These are phyloP conservation scores for Pythium pyrilobum DNA, from an alignment of 352 stramenopile genomes.

Conservation along the genomic window DNA sequence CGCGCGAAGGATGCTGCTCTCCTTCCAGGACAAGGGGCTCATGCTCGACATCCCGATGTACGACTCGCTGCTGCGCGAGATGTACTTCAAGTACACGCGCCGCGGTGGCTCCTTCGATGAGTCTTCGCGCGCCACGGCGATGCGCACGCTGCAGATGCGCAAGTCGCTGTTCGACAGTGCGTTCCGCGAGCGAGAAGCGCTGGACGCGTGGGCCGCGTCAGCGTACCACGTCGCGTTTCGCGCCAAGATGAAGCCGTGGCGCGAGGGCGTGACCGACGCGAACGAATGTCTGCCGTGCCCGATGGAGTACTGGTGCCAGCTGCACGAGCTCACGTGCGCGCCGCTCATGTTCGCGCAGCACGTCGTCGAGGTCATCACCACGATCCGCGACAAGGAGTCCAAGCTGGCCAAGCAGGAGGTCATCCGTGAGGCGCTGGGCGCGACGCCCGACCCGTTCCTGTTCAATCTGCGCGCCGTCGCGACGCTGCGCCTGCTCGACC, in stretches of 20 bases:
- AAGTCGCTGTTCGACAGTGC: conserved; percentile 50
- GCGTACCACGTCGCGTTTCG: conserved; percentile 2
- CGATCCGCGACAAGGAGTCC: conserved; percentile 58
- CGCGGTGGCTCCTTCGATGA: conserved; percentile 53
- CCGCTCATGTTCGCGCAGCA: conserved; percentile 73
- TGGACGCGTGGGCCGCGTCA: conserved; percentile 21
- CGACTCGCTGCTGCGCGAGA: conserved; percentile 62
- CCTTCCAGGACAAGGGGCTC: conserved; percentile 37
- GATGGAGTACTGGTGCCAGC: conserved; percentile 52
- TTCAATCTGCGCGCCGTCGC: conserved; percentile 53
- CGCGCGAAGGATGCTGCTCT: conserved; percentile 32
- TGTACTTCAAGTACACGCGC: conserved; percentile 77
- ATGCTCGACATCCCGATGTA: conserved; percentile 60
- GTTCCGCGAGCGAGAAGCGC: conserved; percentile 32
- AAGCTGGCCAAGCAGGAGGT: conserved; percentile 44
- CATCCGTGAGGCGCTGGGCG: conserved; percentile 41
- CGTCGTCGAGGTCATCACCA: conserved; percentile 59
- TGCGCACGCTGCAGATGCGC: conserved; percentile 55
- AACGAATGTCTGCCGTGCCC: conserved; percentile 12
- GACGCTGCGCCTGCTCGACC: conserved; percentile 44
- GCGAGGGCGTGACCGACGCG: not conserved
- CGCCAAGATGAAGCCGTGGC: not conserved
- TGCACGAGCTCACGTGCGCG: conserved; percentile 33
- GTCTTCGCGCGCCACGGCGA: conserved; percentile 43
- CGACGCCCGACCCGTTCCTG: conserved; percentile 43